Conservation (phyloP, 164 flowering plant genomes). For the Macadamia integrifolia region DNA sequence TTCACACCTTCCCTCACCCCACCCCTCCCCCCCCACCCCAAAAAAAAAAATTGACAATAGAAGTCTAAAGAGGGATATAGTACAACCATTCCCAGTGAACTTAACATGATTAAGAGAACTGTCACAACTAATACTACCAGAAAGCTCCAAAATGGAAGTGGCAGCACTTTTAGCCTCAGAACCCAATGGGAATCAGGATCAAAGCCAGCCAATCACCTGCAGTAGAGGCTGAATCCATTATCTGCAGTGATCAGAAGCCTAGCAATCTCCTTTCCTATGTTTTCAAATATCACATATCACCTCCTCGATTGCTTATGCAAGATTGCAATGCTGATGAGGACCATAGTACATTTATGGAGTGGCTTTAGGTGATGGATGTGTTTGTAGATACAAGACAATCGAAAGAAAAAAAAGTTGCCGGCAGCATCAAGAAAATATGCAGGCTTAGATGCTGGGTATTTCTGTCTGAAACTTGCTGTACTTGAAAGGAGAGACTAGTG, state of each 20-base stretch:
- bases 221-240: slow-evolving; percentile 7
- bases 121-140: slow-evolving; percentile 12
- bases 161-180: slow-evolving; percentile 17
- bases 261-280: slow-evolving; percentile 22
- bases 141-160: slow-evolving; percentile 26
- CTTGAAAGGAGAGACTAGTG: slow-evolving; percentile 14
- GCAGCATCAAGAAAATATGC: slow-evolving; percentile 44
- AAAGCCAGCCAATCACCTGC: slow-evolving; percentile 18
- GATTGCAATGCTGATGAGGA: slow-evolving; percentile 14
- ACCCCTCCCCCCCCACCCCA: too few relatives aligned
- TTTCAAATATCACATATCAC: slow-evolving; percentile 44
- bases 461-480: slow-evolving; percentile 21
- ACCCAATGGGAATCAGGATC: slow-evolving; percentile 53
- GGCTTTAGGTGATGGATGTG: slow-evolving; percentile 21
- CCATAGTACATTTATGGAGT: slow-evolving; percentile 17
- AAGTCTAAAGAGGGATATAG: too few relatives aligned
- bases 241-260: slow-evolving; percentile 7
- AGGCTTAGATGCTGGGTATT: slow-evolving; percentile 18
- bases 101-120: too few relatives aligned
- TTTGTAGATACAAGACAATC: slow-evolving; percentile 40
- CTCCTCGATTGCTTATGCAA: slow-evolving; percentile 31
- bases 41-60: too few relatives aligned
- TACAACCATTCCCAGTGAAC: too few relatives aligned
- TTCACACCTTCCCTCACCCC: too few relatives aligned
- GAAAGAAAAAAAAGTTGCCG: slow-evolving; percentile 42